Percentiles rank a stretch among this genome's conserved stretches.
Evolutionary conservation across 2,329 filamentous ascomycete species (phyloP).

Genomic region (Arthrobotrys megalospora): DNA sequence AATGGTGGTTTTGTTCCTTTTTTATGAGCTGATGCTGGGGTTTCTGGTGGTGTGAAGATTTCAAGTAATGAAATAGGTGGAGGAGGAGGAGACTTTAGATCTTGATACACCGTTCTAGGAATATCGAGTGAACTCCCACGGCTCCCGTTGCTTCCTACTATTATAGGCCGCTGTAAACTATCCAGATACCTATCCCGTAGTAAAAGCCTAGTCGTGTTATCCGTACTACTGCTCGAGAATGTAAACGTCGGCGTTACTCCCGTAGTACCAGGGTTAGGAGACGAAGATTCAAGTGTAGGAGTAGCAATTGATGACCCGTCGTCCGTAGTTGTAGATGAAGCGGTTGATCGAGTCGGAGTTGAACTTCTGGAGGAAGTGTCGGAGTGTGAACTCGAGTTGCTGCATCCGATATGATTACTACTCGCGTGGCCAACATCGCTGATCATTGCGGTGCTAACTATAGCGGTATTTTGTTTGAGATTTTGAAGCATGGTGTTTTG

Average conservation of each 20-base stretch:
- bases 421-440: constrained; percentile 6
- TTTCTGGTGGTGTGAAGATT: constrained; percentile 50
- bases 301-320: constrained; percentile 54
- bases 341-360: constrained; percentile 49
- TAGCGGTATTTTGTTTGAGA: constrained; percentile 5
- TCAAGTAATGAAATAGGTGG: constrained; percentile 5
- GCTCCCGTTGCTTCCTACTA: constrained; percentile 27
- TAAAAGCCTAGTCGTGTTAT: constrained; percentile 36
- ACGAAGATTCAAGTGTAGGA: constrained; percentile 41
- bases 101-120: constrained; percentile 36
- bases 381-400: constrained; percentile 38
- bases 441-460: constrained; percentile 26
- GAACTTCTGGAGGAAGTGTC: constrained; percentile 47
- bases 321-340: constrained; percentile 36
- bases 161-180: constrained; percentile 46
- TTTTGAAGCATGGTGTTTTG: neutral
- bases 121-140: constrained; percentile 45
- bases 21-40: constrained; percentile 19
- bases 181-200: constrained; percentile 49
- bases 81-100: neutral
- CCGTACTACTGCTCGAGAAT: constrained; percentile 24
- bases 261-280: constrained; percentile 11
- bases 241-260: constrained; percentile 13
- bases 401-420: neutral
- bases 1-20: neutral